Percentiles rank a stretch among this genome's conserved stretches.
phyloP scores from a whole-genome alignment of 371 early-diverging fungal genomes.

The Cokeromyces recurvatus region DNA sequence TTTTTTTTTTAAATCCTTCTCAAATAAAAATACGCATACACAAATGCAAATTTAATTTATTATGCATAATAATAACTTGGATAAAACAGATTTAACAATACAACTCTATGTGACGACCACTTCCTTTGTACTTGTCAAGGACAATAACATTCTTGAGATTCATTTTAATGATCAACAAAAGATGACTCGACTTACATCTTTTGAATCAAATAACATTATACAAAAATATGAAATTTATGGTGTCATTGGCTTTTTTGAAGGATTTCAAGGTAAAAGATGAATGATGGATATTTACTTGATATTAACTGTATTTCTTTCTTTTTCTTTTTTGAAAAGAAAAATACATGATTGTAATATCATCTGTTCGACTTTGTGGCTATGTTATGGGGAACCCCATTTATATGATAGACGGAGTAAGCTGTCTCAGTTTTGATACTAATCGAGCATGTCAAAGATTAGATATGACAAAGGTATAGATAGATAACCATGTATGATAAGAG shows the following conservation, averaged over 20 bases:
- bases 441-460: conserved; percentile 25
- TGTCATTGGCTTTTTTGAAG: conserved; percentile 36
- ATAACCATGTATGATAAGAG: not conserved
- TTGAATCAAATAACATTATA: conserved; percentile 13
- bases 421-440: conserved; percentile 34
- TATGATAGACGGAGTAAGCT: conserved; percentile 41
- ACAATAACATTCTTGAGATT: conserved; percentile 19
- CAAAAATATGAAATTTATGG: conserved; percentile 33
- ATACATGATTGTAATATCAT: conserved; percentile 42
- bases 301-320: not conserved
- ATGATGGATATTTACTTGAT: not conserved
- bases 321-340: conserved; percentile 19
- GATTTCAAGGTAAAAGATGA: conserved; percentile 22
- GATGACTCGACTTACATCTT: conserved; percentile 9
- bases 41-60: too few relatives aligned
- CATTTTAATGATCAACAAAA: conserved; percentile 19
- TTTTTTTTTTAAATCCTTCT: too few relatives aligned
- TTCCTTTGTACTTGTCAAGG: conserved; percentile 22
- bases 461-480: conserved; percentile 1
- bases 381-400: conserved; percentile 40
- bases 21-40: too few relatives aligned
- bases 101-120: conserved; percentile 19
- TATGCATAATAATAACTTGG: too few relatives aligned
- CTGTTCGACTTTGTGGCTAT: conserved; percentile 38
- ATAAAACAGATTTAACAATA: too few relatives aligned